Evolutionary conservation across 306 rosid species (phyloP), one percentile per base, ranked within the genome.

Genomic region (Castanospermum australe): DNA sequence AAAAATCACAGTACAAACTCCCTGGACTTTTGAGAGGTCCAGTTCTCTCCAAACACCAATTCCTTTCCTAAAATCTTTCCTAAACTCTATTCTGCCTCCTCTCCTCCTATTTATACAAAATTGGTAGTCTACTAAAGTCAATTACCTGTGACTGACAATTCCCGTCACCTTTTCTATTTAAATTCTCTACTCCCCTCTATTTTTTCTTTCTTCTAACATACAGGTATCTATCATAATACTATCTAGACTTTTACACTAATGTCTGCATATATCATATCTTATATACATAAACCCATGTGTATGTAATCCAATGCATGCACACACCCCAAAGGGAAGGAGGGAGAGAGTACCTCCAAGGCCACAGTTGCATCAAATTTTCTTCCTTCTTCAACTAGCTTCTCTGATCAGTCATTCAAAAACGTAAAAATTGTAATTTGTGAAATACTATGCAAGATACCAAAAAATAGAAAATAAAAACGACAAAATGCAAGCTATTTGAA

Each of bases 311-410:
- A 50, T 39, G 32, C 22, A 25, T 25, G 64, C 67, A 25, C 47
- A 59, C 73, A 67, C 73, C 21, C 38, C 24, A 47, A 80, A 32
- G 15, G 8, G n/a, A n/a, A 17, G 18, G 30, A 11, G 13, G 20
- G 8, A 59, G 56, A 67, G 12, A 59, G 84, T 83, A 94, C 97
- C 97, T 95, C 99, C 79, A 89, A 79, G 64, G 99, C 81, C 86
- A 92, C 83, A 76, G 93, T 97, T 11, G 94, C 98, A 76, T 95
- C 99, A 66, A 92, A 95, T 79, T 73, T 80, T 59, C 84, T 91
- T 52, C 89, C 91, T 86, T 91, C 93, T 83, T 92, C 97, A 15
- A 91, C 99, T 45, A 94, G 84, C 74, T 86, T 92, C 85, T 94
- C 99, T 94, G 97, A 24, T 39, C 78, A 87, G 8, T 52, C 70